A percentile compares a stretch with the other conserved stretches of the same genome.
Evolutionary conservation across 2,329 filamentous ascomycete species (phyloP).

Genomic region (Pseudonectria foliicola): DNA sequence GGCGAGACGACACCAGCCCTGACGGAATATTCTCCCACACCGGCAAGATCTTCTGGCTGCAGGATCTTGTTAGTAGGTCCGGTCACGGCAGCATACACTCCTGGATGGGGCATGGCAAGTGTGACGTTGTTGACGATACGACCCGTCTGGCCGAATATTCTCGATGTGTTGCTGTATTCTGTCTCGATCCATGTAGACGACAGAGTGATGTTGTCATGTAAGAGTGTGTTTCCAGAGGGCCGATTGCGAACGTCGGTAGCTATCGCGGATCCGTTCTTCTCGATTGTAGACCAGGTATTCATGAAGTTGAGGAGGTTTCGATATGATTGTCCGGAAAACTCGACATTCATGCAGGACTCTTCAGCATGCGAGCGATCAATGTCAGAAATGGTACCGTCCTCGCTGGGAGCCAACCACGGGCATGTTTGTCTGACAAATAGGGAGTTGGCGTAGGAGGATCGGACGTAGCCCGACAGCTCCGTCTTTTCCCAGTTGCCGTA

Average conservation of each 20-base stretch:
- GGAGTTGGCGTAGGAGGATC: slow-evolving; percentile 56
- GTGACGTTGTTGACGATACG: slow-evolving; percentile 69
- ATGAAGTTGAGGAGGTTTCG: slow-evolving; percentile 61
- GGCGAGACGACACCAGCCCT: slow-evolving; percentile 64
- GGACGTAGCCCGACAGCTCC: slow-evolving; percentile 49
- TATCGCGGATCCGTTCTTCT: slow-evolving; percentile 35
- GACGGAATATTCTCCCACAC: slow-evolving; percentile 62
- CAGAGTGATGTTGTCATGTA: slow-evolving; percentile 69
- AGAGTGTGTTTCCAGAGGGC: slow-evolving; percentile 53
- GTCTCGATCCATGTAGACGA: slow-evolving; percentile 61
- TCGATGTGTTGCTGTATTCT: slow-evolving; percentile 43
- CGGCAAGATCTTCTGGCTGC: slow-evolving; percentile 58
- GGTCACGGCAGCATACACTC: slow-evolving; percentile 58
- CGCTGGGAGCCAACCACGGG: slow-evolving; percentile 48
- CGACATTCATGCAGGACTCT: slow-evolving; percentile 58
- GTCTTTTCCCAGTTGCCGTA: slow-evolving; percentile 44
- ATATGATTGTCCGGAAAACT: slow-evolving; percentile 63
- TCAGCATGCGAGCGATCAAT: slow-evolving; percentile 22
- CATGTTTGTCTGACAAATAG: slow-evolving; percentile 50
- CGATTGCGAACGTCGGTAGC: slow-evolving; percentile 37
- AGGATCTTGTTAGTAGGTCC: slow-evolving; percentile 57
- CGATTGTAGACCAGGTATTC: slow-evolving; percentile 45
- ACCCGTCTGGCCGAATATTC: slow-evolving; percentile 39
- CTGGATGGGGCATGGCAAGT: slow-evolving; percentile 67
- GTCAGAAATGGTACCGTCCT: slow-evolving; percentile 27